Conservation (phyloP, 257 asterid genomes). For the Verbascum thapsus region DNA sequence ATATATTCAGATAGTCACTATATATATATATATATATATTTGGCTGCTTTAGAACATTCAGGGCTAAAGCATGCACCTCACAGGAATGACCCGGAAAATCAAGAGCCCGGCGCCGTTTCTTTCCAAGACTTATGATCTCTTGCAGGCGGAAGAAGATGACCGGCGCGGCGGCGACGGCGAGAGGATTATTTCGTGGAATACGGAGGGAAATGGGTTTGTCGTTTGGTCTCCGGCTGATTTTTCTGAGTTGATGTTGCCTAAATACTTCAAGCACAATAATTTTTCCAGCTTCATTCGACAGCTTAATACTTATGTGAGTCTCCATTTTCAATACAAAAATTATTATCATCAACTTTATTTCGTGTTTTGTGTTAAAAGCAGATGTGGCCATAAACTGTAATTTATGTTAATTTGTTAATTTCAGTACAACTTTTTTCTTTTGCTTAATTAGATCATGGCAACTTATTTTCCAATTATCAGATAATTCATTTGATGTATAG, state of each 20-base stretch:
- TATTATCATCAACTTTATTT: not conserved
- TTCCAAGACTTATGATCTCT: constrained; percentile 58
- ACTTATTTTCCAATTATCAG: no score
- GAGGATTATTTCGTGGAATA: constrained; percentile 44
- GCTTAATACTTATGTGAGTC: constrained; percentile 52
- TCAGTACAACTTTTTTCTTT: no score
- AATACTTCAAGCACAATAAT: constrained; percentile 50
- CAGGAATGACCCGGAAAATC: constrained; percentile 12
- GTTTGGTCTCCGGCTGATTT: constrained; percentile 53
- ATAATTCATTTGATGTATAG: no score
- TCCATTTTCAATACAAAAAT: not conserved
- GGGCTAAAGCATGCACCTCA: constrained; percentile 3
- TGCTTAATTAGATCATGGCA: no score
- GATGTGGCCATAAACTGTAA: no score
- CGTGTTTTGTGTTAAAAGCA: no score
- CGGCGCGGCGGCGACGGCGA: not conserved
- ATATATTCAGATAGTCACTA: no score
- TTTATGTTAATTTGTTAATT: no score
- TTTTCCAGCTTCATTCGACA: constrained; percentile 49
- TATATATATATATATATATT: no score
- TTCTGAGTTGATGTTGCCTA: constrained; percentile 44
- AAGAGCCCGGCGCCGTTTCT: constrained; percentile 66
- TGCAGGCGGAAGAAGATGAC: constrained; percentile 49
- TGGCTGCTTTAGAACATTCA: no score
- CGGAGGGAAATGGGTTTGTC: constrained; percentile 46